Conservation (phyloP, 495 filamentous ascomycete genomes). For the Penicillium cataractarum region DNA sequence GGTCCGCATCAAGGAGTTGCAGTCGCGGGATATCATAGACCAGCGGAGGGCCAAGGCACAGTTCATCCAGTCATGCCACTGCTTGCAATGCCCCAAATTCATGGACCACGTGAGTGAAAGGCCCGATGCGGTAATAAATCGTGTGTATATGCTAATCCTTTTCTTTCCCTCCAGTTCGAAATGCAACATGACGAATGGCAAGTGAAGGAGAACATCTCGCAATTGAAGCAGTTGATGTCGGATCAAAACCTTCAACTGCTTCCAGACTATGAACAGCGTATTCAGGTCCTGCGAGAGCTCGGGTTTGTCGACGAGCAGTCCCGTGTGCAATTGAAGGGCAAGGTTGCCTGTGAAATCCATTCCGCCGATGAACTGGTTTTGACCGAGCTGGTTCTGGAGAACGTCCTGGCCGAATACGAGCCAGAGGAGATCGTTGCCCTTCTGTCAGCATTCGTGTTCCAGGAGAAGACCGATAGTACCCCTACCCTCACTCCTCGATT, state of each 20-base stretch:
- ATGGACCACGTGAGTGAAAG: constrained; percentile 73
- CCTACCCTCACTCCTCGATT: constrained; percentile 84
- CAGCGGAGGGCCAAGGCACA: constrained; percentile 64
- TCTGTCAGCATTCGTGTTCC: constrained; percentile 95
- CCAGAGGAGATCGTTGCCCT: constrained; percentile 96
- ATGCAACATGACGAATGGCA: constrained; percentile 96
- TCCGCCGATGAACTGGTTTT: constrained; percentile 97
- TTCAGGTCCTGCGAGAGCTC: constrained; percentile 86
- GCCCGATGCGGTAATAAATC: neutral
- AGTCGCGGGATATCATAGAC: constrained; percentile 71
- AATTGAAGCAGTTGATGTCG: constrained; percentile 83
- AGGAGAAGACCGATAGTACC: constrained; percentile 87
- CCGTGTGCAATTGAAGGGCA: constrained; percentile 92
- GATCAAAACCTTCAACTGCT: constrained; percentile 96
- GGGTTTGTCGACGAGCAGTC: constrained; percentile 83
- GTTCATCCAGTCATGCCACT: constrained; percentile 59
- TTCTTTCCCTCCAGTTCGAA: constrained; percentile 58
- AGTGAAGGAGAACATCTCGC: constrained; percentile 85
- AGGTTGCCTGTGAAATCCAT: constrained; percentile 98
- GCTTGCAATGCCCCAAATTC: constrained; percentile 72
- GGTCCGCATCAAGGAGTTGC: constrained; percentile 74
- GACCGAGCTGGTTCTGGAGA: constrained; percentile 94
- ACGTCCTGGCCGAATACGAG: constrained; percentile 92
- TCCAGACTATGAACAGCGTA: constrained; percentile 97
- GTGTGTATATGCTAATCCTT: neutral